Percentiles rank a stretch among this genome's conserved stretches.
Conservation (phyloP, 2,329 filamentous ascomycete species). For the Cladophialophora immunda region DNA sequence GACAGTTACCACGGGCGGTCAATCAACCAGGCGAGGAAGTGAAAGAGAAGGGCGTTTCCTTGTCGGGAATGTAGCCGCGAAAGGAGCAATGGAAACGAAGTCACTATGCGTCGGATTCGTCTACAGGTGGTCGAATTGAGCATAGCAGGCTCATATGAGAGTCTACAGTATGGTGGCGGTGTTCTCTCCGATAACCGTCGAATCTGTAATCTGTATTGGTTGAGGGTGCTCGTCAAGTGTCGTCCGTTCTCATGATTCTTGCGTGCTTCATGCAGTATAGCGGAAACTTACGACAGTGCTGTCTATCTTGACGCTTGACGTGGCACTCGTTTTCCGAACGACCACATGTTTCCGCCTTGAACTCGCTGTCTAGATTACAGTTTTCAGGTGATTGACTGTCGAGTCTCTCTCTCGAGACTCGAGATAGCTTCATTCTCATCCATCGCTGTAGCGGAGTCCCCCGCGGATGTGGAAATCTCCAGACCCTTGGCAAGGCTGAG, state of each 20-base stretch:
- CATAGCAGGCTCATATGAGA: not conserved
- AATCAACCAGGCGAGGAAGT: no score
- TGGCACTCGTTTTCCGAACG: not conserved
- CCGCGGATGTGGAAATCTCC: not conserved
- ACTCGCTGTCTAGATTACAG: not conserved
- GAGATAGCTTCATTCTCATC: not conserved
- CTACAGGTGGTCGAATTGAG: no score
- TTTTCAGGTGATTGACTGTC: not conserved
- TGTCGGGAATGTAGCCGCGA: no score
- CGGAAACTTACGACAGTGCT: not conserved
- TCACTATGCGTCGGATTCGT: no score
- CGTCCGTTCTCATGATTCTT: slow-evolving; percentile 6
- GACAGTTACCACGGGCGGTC: no score
- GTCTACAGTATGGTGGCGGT: not conserved
- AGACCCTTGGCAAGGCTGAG: slow-evolving; percentile 10
- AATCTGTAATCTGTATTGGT: not conserved
- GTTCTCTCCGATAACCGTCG: not conserved
- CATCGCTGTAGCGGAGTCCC: not conserved
- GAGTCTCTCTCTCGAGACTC: no score
- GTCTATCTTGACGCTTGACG: not conserved
- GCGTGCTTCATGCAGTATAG: not conserved
- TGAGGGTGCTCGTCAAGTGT: not conserved
- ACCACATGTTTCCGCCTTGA: not conserved
- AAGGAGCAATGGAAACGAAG: not conserved
- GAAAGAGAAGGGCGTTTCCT: no score